These are phyloP conservation scores for Tylopilus sp. DNA, from an alignment of 1,284 basidiomycete genomes.

Conservation along the genomic window DNA sequence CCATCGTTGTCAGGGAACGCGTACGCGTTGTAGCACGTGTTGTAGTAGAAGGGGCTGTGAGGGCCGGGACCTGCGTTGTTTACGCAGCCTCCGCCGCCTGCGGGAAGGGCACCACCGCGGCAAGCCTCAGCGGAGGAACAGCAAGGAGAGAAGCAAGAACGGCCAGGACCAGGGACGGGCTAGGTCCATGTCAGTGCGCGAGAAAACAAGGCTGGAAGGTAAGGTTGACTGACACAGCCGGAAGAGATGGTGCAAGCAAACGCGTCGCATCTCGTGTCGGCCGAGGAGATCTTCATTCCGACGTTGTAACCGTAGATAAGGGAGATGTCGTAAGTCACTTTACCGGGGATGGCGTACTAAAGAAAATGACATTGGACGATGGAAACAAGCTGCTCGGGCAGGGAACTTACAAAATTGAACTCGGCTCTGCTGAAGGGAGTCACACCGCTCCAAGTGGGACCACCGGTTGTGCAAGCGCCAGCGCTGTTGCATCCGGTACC, in stretches of 20 bases:
- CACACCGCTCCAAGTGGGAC: slow-evolving; percentile 30
- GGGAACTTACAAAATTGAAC: slow-evolving; percentile 26
- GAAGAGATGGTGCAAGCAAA: slow-evolving; percentile 33
- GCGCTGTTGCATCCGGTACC: slow-evolving; percentile 31
- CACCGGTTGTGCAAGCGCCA: slow-evolving; percentile 31
- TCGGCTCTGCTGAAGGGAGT: slow-evolving; percentile 34
- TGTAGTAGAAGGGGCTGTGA: slow-evolving; percentile 30
- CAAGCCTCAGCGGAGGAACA: slow-evolving; percentile 26
- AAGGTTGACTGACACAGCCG: slow-evolving; percentile 22
- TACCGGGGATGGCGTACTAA: slow-evolving; percentile 29
- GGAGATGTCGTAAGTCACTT: slow-evolving; percentile 36
- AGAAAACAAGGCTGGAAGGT: neutral
- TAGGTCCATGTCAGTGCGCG: slow-evolving; percentile 9
- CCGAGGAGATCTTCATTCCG: slow-evolving; percentile 35
- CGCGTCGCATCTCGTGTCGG: slow-evolving; percentile 23
- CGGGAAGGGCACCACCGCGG: slow-evolving; percentile 26
- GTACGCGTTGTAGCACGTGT: slow-evolving; percentile 29
- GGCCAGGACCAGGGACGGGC: slow-evolving; percentile 30
- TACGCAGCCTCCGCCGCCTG: slow-evolving; percentile 28
- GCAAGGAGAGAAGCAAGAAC: slow-evolving; percentile 30
- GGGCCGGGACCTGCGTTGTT: slow-evolving; percentile 30
- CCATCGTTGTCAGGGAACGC: slow-evolving; percentile 35
- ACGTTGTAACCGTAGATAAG: slow-evolving; percentile 38
- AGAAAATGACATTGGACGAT: neutral
- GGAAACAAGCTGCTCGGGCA: neutral